Percentiles rank a stretch among this genome's conserved stretches.
Evolutionary conservation across 208 protist species (phyloP).

Genomic region (Acanthamoeba castellanii): DNA sequence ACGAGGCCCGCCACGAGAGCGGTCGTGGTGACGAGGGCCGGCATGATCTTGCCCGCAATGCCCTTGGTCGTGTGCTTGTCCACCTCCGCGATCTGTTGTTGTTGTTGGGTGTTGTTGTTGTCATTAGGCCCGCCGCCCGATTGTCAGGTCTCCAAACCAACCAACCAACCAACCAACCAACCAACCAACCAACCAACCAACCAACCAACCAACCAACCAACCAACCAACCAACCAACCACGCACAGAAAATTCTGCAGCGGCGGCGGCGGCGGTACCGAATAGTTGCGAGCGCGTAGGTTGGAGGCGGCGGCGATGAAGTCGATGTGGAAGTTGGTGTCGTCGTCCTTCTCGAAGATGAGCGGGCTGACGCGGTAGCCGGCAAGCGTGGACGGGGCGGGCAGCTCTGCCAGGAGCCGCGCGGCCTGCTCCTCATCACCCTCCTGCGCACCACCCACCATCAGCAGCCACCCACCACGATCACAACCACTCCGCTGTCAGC

Average conservation of each 20-base stretch:
- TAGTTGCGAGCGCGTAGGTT: conserved; percentile 92
- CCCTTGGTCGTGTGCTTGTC: conserved; percentile 86
- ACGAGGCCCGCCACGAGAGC: conserved; percentile 98
- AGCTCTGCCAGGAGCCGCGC: neutral
- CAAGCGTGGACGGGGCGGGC: neutral
- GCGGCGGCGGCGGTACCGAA: too few species aligned
- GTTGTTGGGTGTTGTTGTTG: too few species aligned
- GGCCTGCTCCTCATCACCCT: neutral
- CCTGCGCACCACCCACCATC: neutral
- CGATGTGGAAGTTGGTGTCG: conserved; percentile 85
- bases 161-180: too few species aligned
- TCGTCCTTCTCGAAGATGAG: conserved; percentile 77
- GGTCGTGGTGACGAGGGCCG: conserved; percentile 99
- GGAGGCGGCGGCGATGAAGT: conserved; percentile 87
- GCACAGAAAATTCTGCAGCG: too few species aligned
- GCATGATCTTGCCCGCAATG: conserved; percentile 98
- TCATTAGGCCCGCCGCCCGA: too few species aligned
- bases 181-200: too few species aligned
- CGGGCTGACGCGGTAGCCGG: neutral
- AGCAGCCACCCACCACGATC: too few species aligned
- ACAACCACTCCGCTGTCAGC: too few species aligned
- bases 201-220: too few species aligned
- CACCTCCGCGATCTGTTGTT: conserved; percentile 85
- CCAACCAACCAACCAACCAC: too few species aligned
- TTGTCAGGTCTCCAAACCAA: too few species aligned